These are phyloP conservation scores for Ogataea paradorogensis DNA, from an alignment of 805 yeast genomes.

Conservation along the genomic window DNA sequence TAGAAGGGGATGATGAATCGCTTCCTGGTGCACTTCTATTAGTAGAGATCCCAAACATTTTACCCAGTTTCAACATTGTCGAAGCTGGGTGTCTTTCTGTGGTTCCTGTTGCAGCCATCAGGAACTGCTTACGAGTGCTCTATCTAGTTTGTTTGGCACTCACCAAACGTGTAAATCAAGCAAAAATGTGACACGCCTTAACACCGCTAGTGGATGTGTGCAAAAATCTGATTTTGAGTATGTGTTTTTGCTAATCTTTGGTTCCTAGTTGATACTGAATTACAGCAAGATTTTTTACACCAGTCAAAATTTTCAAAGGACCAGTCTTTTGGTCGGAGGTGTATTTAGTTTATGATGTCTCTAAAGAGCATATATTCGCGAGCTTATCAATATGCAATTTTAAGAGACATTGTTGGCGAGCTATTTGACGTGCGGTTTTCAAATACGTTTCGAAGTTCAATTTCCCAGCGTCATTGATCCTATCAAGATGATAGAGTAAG, in stretches of 20 bases:
- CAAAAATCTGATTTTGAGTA: background rate
- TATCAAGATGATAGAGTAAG: constrained; percentile 54
- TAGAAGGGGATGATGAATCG: constrained; percentile 9
- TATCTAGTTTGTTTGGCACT: background rate
- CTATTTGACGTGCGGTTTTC: constrained; percentile 46
- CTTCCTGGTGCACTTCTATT: background rate
- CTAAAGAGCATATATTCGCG: constrained; percentile 19
- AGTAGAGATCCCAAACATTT: constrained; percentile 22
- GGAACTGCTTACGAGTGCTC: background rate
- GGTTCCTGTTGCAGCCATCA: constrained; percentile 8
- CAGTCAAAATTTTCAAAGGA: constrained; percentile 6
- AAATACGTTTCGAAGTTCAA: constrained; percentile 43
- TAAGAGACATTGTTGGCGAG: constrained; percentile 61
- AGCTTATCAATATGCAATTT: constrained; percentile 44
- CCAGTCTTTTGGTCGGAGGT: constrained; percentile 7
- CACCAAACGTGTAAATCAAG: constrained; percentile 5
- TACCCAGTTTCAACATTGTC: constrained; percentile 24
- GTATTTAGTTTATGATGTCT: constrained; percentile 6
- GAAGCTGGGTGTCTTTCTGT: constrained; percentile 20
- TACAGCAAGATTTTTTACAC: constrained; percentile 1
- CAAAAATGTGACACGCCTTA: constrained; percentile 3
- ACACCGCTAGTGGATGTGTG: background rate
- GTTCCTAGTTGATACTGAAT: constrained; percentile 4
- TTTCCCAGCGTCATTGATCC: constrained; percentile 49
- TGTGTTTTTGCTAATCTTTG: constrained; percentile 1